Conservation (phyloP, 2,329 filamentous ascomycete genomes). For the Talaromyces sp. region DNA sequence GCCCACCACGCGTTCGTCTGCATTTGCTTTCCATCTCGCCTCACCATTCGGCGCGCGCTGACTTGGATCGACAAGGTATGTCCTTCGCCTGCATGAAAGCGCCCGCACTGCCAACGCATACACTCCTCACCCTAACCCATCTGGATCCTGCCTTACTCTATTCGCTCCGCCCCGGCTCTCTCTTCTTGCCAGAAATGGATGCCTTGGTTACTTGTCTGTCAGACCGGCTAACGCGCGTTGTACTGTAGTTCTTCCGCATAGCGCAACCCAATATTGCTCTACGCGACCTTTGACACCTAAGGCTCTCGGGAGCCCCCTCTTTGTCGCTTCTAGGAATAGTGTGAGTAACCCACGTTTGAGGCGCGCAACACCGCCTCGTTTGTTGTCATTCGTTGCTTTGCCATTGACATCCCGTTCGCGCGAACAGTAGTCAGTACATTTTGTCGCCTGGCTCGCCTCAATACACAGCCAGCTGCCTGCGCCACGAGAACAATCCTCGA, state of each 20-base stretch:
- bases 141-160: constrained; percentile 15
- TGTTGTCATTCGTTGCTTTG: constrained; percentile 11
- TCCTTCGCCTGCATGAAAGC: constrained; percentile 27
- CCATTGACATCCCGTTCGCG: background rate
- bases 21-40: constrained; percentile 13
- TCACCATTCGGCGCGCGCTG: constrained; percentile 15
- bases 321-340: constrained; percentile 10
- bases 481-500: constrained; percentile 21
- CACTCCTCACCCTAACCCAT: constrained; percentile 27
- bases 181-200: constrained; percentile 1
- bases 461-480: constrained; percentile 21
- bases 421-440: background rate
- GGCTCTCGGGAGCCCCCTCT: background rate
- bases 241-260: background rate
- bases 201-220: constrained; percentile 3
- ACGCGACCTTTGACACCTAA: constrained; percentile 5
- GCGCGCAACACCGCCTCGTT: constrained; percentile 25
- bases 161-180: constrained; percentile 16
- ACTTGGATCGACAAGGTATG: constrained; percentile 33
- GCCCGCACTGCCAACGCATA: constrained; percentile 38
- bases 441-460: constrained; percentile 20
- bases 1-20: constrained; percentile 15
- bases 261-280: background rate
- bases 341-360: constrained; percentile 17
- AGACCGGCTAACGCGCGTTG: constrained; percentile 8